These are phyloP conservation scores for Termitomyces sp. DNA, from an alignment of 768 basidiomycete species.

Conservation along the genomic window DNA sequence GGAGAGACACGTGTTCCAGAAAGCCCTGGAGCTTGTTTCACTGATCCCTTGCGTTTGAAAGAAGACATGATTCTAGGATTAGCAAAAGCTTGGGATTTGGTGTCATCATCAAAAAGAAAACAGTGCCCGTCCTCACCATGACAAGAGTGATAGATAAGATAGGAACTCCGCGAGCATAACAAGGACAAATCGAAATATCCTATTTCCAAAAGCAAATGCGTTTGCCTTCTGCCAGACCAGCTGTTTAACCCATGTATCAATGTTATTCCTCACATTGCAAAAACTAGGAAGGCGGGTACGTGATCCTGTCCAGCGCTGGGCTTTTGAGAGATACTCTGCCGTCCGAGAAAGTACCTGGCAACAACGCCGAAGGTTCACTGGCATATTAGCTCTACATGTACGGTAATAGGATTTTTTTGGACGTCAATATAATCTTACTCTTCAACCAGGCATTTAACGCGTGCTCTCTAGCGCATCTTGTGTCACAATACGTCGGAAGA, in stretches of 20 bases:
- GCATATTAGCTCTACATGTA: constrained; percentile 16
- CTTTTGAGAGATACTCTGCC: not conserved
- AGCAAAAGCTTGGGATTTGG: not conserved
- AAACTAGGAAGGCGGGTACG: not conserved
- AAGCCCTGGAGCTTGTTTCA: constrained; percentile 38
- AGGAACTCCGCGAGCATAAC: not conserved
- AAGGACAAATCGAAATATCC: constrained; percentile 6
- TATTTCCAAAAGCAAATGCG: too few relatives aligned
- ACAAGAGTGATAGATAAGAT: not conserved
- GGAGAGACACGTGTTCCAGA: constrained; percentile 59
- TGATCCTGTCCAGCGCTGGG: not conserved
- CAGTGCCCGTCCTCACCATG: not conserved
- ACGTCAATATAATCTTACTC: not conserved
- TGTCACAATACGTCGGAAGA: constrained; percentile 57
- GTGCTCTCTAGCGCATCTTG: constrained; percentile 56
- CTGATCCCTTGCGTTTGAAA: constrained; percentile 66
- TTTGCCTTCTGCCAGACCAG: too few relatives aligned
- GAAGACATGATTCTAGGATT: constrained; percentile 52
- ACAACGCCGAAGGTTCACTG: constrained; percentile 14
- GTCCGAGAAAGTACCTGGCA: constrained; percentile 16
- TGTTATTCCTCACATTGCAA: constrained; percentile 1
- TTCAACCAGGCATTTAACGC: constrained; percentile 47
- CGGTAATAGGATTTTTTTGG: not conserved
- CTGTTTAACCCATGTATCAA: not conserved
- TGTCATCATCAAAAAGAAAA: constrained; percentile 1